Conservation (phyloP, 2,329 filamentous ascomycete species). For the Sphaerostilbella broomeana region DNA sequence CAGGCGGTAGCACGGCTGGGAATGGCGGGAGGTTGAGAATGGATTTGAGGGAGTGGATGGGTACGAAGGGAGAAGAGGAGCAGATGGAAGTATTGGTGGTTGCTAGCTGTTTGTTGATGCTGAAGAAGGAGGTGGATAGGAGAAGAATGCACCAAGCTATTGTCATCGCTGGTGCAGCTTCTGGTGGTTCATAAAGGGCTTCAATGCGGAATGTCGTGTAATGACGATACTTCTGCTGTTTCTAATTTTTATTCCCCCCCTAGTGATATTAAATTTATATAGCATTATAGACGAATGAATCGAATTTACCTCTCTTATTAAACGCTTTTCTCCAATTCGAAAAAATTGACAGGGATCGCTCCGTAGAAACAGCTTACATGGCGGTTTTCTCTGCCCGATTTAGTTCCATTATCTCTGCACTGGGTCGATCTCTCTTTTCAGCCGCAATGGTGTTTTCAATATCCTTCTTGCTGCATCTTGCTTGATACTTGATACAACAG, state of each 20-base stretch:
- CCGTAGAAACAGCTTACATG: not conserved
- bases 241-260: no score
- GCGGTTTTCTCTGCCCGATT: conserved; percentile 21
- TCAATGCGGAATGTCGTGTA: no score
- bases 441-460: conserved; percentile 24
- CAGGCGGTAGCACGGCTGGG: conserved; percentile 33
- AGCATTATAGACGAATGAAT: no score
- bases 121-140: conserved; percentile 60
- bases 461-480: conserved; percentile 33
- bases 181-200: conserved; percentile 10
- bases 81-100: conserved; percentile 47
- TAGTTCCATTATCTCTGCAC: conserved; percentile 19
- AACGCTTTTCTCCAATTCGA: not conserved
- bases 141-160: conserved; percentile 45
- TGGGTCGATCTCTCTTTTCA: conserved; percentile 24
- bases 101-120: conserved; percentile 52
- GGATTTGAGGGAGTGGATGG: conserved; percentile 33
- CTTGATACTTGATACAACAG: conserved; percentile 34
- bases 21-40: conserved; percentile 45
- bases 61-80: conserved; percentile 25
- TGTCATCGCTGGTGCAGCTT: conserved; percentile 31
- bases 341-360: no score
- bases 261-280: no score
- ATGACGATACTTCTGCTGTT: no score
- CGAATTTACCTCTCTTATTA: no score